phyloP scores from a whole-genome alignment of 257 asterid genomes.

The Asclepias syriaca region DNA sequence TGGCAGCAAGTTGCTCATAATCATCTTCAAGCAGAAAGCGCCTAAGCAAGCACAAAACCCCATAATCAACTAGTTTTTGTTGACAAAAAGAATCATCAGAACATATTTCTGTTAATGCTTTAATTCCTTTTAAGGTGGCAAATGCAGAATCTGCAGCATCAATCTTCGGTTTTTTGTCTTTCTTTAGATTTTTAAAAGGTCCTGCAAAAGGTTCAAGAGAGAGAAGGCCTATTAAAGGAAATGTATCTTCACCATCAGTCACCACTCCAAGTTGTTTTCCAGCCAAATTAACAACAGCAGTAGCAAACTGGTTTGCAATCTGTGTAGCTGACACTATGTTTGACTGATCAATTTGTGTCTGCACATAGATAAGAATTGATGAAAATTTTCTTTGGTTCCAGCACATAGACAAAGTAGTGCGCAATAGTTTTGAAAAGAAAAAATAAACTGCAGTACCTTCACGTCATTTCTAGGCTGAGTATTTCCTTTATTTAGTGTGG shows the following conservation, averaged over 20 bases:
- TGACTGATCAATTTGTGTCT: constrained; percentile 90
- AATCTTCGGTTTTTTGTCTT: constrained; percentile 59
- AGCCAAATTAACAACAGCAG: constrained; percentile 87
- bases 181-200: constrained; percentile 66
- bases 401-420: not conserved
- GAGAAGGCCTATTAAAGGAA: constrained; percentile 79
- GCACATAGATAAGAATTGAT: constrained; percentile 30
- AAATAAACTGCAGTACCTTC: constrained; percentile 50
- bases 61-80: constrained; percentile 58
- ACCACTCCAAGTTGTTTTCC: constrained; percentile 68
- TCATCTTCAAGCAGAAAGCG: constrained; percentile 90
- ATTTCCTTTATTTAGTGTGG: constrained; percentile 49
- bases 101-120: constrained; percentile 84
- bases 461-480: constrained; percentile 57
- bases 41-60: constrained; percentile 69
- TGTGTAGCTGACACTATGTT: constrained; percentile 80
- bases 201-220: constrained; percentile 80
- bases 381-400: not conserved
- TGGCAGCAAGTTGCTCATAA: constrained; percentile 93
- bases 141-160: constrained; percentile 90
- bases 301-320: constrained; percentile 73
- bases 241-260: constrained; percentile 56
- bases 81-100: constrained; percentile 72
- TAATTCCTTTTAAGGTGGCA: constrained; percentile 91
- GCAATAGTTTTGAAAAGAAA: not conserved